Evolutionary conservation across 306 rosid genomes (phyloP).

Genomic region (Vigna trinervia): DNA sequence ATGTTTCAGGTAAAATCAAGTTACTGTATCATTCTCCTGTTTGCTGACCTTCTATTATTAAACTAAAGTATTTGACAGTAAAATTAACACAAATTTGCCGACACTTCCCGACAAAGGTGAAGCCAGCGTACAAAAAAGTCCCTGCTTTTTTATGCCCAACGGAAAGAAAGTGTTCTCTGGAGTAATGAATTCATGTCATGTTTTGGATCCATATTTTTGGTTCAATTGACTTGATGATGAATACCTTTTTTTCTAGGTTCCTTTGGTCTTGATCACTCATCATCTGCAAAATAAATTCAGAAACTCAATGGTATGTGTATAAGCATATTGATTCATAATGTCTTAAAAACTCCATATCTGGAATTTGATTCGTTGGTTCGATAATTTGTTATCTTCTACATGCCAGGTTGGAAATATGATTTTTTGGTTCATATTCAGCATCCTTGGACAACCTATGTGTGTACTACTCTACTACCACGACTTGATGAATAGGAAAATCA

Average conservation of each 20-base stretch:
- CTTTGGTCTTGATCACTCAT: slow-evolving; percentile 82
- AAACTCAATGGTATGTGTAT: slow-evolving; percentile 79
- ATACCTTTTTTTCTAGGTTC: slow-evolving; percentile 59
- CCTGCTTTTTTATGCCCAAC: slow-evolving; percentile 4
- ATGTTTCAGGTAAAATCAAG: slow-evolving; percentile 77
- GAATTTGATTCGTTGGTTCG: slow-evolving; percentile 24
- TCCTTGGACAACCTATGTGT: slow-evolving; percentile 97
- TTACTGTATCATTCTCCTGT: slow-evolving; percentile 8
- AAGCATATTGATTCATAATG: slow-evolving; percentile 14
- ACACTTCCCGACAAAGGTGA: background rate
- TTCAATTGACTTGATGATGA: slow-evolving; percentile 37
- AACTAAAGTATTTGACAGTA: background rate
- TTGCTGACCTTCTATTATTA: slow-evolving; percentile 23
- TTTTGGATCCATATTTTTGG: slow-evolving; percentile 22
- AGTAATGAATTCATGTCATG: background rate
- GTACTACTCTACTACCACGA: slow-evolving; percentile 92
- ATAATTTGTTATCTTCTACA: slow-evolving; percentile 1
- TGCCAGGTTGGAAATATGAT: slow-evolving; percentile 91
- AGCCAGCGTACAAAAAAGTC: too few relatives aligned
- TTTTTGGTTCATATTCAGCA: slow-evolving; percentile 90
- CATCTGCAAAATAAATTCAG: slow-evolving; percentile 78
- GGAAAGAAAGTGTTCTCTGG: slow-evolving; percentile 4
- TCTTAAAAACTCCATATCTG: background rate
- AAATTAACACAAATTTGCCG: background rate
- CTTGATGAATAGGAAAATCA: slow-evolving; percentile 75